Evolutionary conservation across 1,139 yeast species (phyloP), one percentile per base, ranked within the genome.

Genomic region (Petasospora rhodanensis): DNA sequence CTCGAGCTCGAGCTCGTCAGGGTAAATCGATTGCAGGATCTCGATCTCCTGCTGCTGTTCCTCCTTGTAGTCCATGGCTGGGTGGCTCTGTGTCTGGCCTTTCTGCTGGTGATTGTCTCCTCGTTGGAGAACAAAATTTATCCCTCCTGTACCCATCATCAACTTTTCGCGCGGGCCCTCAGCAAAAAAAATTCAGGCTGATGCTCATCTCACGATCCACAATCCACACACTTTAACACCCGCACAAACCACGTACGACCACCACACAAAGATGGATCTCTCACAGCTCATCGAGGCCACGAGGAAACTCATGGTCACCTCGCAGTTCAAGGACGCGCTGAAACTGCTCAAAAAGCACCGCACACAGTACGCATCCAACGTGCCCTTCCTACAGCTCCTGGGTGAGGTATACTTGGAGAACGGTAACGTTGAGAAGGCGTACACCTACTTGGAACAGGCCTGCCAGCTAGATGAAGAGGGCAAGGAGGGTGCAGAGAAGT

Each of bases 11-110:
- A 91, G 61, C 56, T 91, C 97, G 56, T 87, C 96, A 3, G 97
- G 97, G 55, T 89, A 91, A 39, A 91, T 91, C 16, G 94, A 80
- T 56, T 84, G 80, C 41, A 91, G 69, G 24, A 87, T 86, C 57
- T 84, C 94, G 28, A 85, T 59, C 55, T 85, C 95, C 58, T 84
- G 91, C 23, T 54, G 55, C 52, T 84, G 94, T 55, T 84, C 95
- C 56, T 81, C 93, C 32, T 58, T 52, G 38, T 76, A 71, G 47
- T 80, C 86, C 94, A 83, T 83, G 32, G 7, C 26, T 18, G 16
- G 5, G 25, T 14, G 10, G 8, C 8, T 18, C 9, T 18, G 7
- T 18, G 7, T 18, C 9, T 18, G 7, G 7, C 9, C 9, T 18
- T 18, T 7, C 9, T 18, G 7, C 19, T n/a, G n/a, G n/a, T n/a